Percentiles rank a stretch among this genome's conserved stretches.
Evolutionary conservation across 306 rosid genomes (phyloP).

Genomic region (Quercus berberidifolia): DNA sequence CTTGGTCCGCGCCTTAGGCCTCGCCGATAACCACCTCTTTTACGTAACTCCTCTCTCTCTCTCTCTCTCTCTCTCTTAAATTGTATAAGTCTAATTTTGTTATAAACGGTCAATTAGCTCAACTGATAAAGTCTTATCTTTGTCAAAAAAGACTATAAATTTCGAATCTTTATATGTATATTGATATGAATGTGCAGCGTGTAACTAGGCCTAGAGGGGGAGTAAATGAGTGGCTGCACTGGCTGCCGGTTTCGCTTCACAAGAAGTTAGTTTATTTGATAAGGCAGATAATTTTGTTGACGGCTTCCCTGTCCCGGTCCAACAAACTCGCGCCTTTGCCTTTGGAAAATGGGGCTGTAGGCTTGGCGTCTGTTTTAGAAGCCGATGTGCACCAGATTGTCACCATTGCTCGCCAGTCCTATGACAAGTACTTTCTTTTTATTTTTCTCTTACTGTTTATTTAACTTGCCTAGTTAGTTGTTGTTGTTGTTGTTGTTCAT

Average conservation of each 20-base stretch:
- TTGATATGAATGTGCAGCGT: slow-evolving; percentile 48
- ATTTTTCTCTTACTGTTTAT: background rate
- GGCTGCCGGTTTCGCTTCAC: slow-evolving; percentile 90
- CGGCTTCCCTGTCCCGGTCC: slow-evolving; percentile 24
- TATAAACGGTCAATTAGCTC: too few species aligned
- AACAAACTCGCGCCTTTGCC: slow-evolving; percentile 38
- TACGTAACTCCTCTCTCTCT: slow-evolving; percentile 37
- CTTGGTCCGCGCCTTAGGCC: slow-evolving; percentile 85
- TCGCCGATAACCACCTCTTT: slow-evolving; percentile 63
- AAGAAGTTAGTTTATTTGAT: slow-evolving; percentile 54
- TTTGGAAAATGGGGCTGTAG: slow-evolving; percentile 57
- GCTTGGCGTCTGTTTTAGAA: slow-evolving; percentile 75
- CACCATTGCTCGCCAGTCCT: slow-evolving; percentile 64
- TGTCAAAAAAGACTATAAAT: background rate
- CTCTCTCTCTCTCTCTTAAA: too few species aligned
- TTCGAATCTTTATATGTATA: slow-evolving; percentile 1
- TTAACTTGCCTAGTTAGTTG: too few species aligned
- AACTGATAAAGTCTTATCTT: too few species aligned
- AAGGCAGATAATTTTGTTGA: slow-evolving; percentile 37
- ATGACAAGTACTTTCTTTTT: slow-evolving; percentile 59
- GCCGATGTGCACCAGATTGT: slow-evolving; percentile 77
- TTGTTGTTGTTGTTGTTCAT: too few species aligned
- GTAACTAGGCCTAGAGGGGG: slow-evolving; percentile 90
- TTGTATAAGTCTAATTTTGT: too few species aligned
- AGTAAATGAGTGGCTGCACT: slow-evolving; percentile 78